Percentiles rank a stretch among this genome's conserved stretches.
Evolutionary conservation across 1,284 basidiomycete species (phyloP).

Genomic region (Blastosporella zonata): DNA sequence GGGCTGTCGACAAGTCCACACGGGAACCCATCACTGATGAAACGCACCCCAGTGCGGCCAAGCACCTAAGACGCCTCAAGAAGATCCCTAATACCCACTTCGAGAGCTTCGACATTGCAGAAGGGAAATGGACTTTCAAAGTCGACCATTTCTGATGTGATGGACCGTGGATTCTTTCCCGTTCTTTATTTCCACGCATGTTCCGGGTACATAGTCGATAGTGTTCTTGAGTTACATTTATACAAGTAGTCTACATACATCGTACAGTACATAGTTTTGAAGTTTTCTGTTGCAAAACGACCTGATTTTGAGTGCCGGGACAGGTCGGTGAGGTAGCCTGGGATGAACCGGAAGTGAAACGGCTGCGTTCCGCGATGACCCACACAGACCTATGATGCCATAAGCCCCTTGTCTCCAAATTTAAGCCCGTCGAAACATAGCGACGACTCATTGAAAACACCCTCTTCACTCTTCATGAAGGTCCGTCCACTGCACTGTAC

Average conservation of each 20-base stretch:
- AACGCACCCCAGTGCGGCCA: conserved; percentile 66
- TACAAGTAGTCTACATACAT: conserved; percentile 15
- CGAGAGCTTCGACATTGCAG: conserved; percentile 74
- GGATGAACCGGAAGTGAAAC: conserved; percentile 2
- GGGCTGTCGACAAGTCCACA: conserved; percentile 89
- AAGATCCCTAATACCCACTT: conserved; percentile 87
- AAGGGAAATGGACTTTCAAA: conserved; percentile 91
- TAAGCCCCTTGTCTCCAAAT: conserved; percentile 2
- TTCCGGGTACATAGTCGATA: neutral
- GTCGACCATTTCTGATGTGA: conserved; percentile 84
- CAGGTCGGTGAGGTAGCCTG: neutral
- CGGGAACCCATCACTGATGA: conserved; percentile 88
- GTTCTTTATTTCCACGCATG: conserved; percentile 2
- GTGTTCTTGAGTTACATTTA: conserved; percentile 11
- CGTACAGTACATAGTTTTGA: conserved; percentile 8
- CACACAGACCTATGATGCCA: conserved; percentile 17
- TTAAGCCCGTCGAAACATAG: conserved; percentile 8
- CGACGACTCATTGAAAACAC: conserved; percentile 3
- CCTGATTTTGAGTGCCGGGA: neutral
- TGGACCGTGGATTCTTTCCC: conserved; percentile 10
- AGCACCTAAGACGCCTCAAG: conserved; percentile 83
- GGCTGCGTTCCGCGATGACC: conserved; percentile 13
- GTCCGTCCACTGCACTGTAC: conserved; percentile 2
- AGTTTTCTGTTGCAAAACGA: conserved; percentile 11
- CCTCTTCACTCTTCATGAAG: conserved; percentile 16